Evolutionary conservation across 2,329 filamentous ascomycete genomes (phyloP), one percentile per base, ranked within the genome.

Genomic region (Cladosporium cucumerinum): DNA sequence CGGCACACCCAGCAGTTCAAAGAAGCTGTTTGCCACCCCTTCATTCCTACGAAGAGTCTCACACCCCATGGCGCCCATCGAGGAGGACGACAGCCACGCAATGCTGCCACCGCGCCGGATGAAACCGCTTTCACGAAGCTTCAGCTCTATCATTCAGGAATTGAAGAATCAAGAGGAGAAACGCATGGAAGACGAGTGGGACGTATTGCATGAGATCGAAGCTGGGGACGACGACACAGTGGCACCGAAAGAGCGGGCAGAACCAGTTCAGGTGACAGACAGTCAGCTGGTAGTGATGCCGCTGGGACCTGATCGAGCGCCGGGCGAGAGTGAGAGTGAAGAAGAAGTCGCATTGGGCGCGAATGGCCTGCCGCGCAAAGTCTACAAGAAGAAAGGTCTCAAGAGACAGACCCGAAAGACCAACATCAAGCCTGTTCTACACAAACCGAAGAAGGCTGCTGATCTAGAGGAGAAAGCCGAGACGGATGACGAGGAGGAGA

Each of bases 361-460:
- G n/a, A 79, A 86, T 70, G 85, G 67, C 87, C 87, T 2, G 34
- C 63, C 57, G 12, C 75, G 87, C 43, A 85, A 83, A 62, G 77
- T 86, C 1, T 94, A 85, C 81, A 94, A 93, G 82, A 95, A 95
- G 84, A 91, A 91, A 80, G 91, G 90, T 0, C 85, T 91, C 74
- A 95, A 95, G 81, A 83, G 91, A 66, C 92, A 90, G 63, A 94
- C 91, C 3, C 82, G 88, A 67, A 81, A 83, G 57, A 82, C 85
- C 63, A 92, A 88, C 66, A 91, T 76, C 72, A 69, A 69, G 68
- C 75, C 75, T 11, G 72, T 75, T 11, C 25, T 73, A 26, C 73
- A 75, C 60, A 74, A 72, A 51, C 58, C 74, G 16, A 66, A 68
- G 65, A 75, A 75, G 63, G 72, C 69, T 21, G 66, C 66, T 6